A percentile compares a stretch with the other conserved stretches of the same genome.
phyloP scores from a whole-genome alignment of 2,329 filamentous ascomycete genomes.

The Trichoderma harzianum region DNA sequence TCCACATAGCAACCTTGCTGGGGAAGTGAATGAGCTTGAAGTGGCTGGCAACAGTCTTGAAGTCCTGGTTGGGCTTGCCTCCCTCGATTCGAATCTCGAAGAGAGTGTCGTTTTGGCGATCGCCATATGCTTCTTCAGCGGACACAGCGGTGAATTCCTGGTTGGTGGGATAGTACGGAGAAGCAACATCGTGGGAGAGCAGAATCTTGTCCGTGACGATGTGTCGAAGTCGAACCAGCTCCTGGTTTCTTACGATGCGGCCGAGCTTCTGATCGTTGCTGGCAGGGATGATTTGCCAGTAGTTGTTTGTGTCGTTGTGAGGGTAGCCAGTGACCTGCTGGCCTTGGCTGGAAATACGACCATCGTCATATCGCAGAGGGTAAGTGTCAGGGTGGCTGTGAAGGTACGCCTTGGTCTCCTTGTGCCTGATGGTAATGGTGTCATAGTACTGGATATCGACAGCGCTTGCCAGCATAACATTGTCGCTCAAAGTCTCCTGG shows the following conservation, averaged over 20 bases:
- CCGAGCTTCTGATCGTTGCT: slow-evolving; percentile 56
- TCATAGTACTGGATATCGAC: slow-evolving; percentile 89
- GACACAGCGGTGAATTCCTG: slow-evolving; percentile 92
- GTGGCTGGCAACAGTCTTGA: slow-evolving; percentile 86
- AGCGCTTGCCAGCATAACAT: slow-evolving; percentile 84
- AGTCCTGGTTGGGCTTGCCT: slow-evolving; percentile 75
- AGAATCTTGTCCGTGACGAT: slow-evolving; percentile 81
- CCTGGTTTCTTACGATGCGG: slow-evolving; percentile 73
- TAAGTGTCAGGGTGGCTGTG: slow-evolving; percentile 90
- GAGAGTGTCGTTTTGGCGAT: slow-evolving; percentile 80
- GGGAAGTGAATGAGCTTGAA: slow-evolving; percentile 96
- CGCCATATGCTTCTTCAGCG: slow-evolving; percentile 66
- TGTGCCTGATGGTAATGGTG: slow-evolving; percentile 82
- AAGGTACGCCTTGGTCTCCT: slow-evolving; percentile 94
- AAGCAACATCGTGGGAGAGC: slow-evolving; percentile 93
- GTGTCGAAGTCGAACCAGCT: slow-evolving; percentile 82
- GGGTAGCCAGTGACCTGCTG: slow-evolving; percentile 98
- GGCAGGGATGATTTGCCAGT: slow-evolving; percentile 86
- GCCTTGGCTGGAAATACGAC: slow-evolving; percentile 92
- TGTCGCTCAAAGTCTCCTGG: slow-evolving; percentile 95
- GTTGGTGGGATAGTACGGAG: slow-evolving; percentile 93
- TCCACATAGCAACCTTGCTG: slow-evolving; percentile 99
- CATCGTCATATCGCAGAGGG: slow-evolving; percentile 93
- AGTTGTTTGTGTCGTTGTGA: slow-evolving; percentile 97
- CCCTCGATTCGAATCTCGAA: slow-evolving; percentile 91